Base-by-base conservation (phyloP, 768 basidiomycete genomes). In the Tylopilus sp. region DNA sequence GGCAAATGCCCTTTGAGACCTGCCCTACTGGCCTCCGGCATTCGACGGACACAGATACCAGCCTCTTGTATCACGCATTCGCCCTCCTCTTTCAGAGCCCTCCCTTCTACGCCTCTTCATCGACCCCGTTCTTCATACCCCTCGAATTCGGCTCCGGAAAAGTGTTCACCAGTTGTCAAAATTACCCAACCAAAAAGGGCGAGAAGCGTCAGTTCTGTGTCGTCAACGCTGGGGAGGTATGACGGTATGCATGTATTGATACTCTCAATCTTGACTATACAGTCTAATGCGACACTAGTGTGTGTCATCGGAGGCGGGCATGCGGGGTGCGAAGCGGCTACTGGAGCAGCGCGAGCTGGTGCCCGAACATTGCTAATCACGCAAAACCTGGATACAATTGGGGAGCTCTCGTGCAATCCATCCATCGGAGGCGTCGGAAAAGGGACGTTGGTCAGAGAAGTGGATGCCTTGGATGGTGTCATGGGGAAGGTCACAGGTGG, bases 401-500 rank as follows among this genome's bases (percentile, higher is more conserved):
- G 93, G 30, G 83, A 81, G 55, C 72, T 95, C 61, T 93, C 91
- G 20, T 95, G 93, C 60, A 95, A 95, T 66, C 93, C 93, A 3
- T 91, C 89, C 1, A 87, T 95, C 52, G 93, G 93, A 7, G 91
- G 91, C 18, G 84, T 95, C 4, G 93, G 93, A 6, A 95, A 95
- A 70, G 93, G 93, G 18, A 93, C 86, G 0, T 73, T 95, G 26
- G 90, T 95, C n/a, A 75, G 87, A 39, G 93, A 95, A 67, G 83
- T 95, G 6, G 93, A 95, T 62, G 93, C 93, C 25, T 71, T 95
- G 51, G 93, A 92, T 57, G 93, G 93, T 3, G 62, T 94, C 10
- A 92, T 91, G 75, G 93, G 88, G 2, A 74, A 74, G 40, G 80
- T 92, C n/a, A 79, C 88, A 55, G 91, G 92, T 88, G 54, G 45